Percentiles rank a stretch among this genome's conserved stretches.
Evolutionary conservation across 768 basidiomycete genomes (phyloP).

Genomic region (Termitomyces sp.): DNA sequence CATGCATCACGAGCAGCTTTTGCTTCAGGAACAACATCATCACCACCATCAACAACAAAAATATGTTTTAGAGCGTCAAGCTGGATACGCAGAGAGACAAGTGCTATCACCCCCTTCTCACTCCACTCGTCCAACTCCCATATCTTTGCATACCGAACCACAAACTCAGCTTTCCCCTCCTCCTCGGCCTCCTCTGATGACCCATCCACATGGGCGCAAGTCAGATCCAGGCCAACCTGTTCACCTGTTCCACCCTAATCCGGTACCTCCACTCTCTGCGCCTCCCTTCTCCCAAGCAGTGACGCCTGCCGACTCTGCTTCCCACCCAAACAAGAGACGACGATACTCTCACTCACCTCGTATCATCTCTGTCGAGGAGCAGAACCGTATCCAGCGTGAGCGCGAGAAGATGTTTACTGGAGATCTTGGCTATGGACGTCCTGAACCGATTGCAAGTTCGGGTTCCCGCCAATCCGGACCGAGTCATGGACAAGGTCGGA

Average conservation of each 20-base stretch:
- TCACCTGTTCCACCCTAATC: conserved; percentile 12
- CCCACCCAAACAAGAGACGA: conserved; percentile 36
- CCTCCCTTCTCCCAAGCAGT: conserved; percentile 3
- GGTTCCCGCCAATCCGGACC: conserved; percentile 20
- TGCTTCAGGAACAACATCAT: conserved; percentile 21
- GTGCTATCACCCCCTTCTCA: conserved; percentile 7
- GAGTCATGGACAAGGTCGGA: conserved; percentile 16
- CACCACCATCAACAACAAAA: conserved; percentile 18
- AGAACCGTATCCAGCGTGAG: conserved; percentile 26
- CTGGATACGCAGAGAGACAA: conserved; percentile 7
- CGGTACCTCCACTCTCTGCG: conserved; percentile 8
- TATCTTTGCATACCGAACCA: conserved; percentile 15
- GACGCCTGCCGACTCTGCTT: not conserved
- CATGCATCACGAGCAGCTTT: conserved; percentile 21
- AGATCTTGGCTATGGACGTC: conserved; percentile 29
- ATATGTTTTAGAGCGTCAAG: conserved; percentile 21
- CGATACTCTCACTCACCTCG: conserved; percentile 39
- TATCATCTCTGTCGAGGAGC: conserved; percentile 22
- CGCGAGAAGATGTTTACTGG: conserved; percentile 29
- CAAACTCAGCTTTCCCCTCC: conserved; percentile 9
- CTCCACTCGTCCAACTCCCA: conserved; percentile 3
- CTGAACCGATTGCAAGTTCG: conserved; percentile 18
- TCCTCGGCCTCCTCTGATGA: conserved; percentile 4
- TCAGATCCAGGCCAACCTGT: conserved; percentile 16
- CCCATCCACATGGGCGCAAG: conserved; percentile 12